A percentile compares a stretch with the other conserved stretches of the same genome.
Evolutionary conservation across 495 filamentous ascomycete genomes (phyloP).

Genomic region (Tuber melanosporum): DNA sequence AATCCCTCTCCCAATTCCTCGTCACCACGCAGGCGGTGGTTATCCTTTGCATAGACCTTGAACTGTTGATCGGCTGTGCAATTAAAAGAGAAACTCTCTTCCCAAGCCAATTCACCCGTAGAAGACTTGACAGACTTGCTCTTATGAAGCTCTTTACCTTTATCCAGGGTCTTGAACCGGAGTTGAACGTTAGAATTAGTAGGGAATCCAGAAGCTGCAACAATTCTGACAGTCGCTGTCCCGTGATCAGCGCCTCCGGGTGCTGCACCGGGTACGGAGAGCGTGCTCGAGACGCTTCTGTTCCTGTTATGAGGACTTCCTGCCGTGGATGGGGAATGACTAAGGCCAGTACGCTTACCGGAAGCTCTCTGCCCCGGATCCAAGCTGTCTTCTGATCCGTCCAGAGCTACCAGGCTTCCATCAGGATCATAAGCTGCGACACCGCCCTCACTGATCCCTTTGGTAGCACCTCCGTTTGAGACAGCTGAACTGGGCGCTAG

Average conservation of each 20-base stretch:
- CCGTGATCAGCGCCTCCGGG: constrained; percentile 57
- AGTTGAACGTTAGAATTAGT: constrained; percentile 74
- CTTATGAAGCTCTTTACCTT: constrained; percentile 78
- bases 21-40: constrained; percentile 75
- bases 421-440: constrained; percentile 18
- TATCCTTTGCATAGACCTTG: constrained; percentile 73
- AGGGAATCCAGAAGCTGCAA: constrained; percentile 74
- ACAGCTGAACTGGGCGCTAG: constrained; percentile 6
- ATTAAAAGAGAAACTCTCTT: constrained; percentile 69
- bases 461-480: constrained; percentile 19
- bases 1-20: constrained; percentile 69
- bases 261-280: constrained; percentile 52
- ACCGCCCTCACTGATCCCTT: constrained; percentile 4
- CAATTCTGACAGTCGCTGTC: constrained; percentile 70
- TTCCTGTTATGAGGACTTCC: constrained; percentile 55
- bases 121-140: constrained; percentile 70
- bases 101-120: constrained; percentile 57
- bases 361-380: constrained; percentile 31
- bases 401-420: constrained; percentile 16
- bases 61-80: constrained; percentile 82
- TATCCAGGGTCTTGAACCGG: constrained; percentile 72
- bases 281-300: constrained; percentile 60
- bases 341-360: constrained; percentile 34
- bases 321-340: constrained; percentile 45
- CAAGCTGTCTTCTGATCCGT: constrained; percentile 14